Conservation (phyloP, 805 yeast species). For the Candida nanaspora region DNA sequence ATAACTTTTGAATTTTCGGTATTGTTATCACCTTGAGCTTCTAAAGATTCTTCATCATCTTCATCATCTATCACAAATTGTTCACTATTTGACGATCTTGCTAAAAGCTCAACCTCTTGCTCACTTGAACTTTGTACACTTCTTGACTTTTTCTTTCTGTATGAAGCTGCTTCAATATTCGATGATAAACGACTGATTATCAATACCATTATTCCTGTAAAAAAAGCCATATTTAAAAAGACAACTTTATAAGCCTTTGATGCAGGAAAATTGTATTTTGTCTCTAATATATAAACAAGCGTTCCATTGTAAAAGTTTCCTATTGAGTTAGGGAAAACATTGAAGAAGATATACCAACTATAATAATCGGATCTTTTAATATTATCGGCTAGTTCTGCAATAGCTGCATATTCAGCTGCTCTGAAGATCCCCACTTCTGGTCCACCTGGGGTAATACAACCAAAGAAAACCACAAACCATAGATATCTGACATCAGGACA, state of each 20-base stretch:
- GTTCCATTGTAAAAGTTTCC: constrained; percentile 34
- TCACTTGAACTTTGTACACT: constrained; percentile 1
- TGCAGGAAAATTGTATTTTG: background rate
- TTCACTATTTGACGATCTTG: background rate
- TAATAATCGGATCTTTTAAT: constrained; percentile 44
- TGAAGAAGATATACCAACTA: constrained; percentile 50
- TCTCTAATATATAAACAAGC: constrained; percentile 17
- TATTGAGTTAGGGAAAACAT: constrained; percentile 37
- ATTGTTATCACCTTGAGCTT: background rate
- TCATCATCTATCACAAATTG: background rate
- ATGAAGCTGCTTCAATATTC: background rate
- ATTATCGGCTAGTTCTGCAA: constrained; percentile 38
- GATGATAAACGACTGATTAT: background rate
- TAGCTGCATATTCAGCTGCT: constrained; percentile 46
- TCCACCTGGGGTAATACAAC: constrained; percentile 53
- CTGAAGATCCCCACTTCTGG: constrained; percentile 55
- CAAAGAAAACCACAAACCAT: constrained; percentile 33
- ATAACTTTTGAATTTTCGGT: background rate
- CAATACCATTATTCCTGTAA: constrained; percentile 15
- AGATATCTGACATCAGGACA: constrained; percentile 27
- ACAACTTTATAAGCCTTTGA: constrained; percentile 22
- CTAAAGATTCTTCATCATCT: background rate
- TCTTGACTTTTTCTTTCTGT: background rate
- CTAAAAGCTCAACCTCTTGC: background rate
- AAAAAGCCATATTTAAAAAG: constrained; percentile 21